Percentiles rank a stretch among this genome's conserved stretches.
phyloP scores from a whole-genome alignment of 1,284 basidiomycete genomes.

The Mycena citricolor region DNA sequence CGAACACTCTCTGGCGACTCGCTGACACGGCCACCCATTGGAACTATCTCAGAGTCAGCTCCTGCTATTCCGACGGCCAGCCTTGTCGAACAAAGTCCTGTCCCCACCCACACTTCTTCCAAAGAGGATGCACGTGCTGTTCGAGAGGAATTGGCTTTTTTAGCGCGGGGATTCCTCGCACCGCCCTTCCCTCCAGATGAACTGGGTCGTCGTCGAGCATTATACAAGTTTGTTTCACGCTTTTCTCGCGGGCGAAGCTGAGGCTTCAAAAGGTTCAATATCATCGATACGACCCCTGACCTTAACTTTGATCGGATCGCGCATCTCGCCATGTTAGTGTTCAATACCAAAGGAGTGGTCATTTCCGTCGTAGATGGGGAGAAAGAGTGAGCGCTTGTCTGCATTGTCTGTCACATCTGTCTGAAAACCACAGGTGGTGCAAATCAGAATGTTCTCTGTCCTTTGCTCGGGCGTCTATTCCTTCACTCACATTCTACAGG shows the following conservation, averaged over 20 bases:
- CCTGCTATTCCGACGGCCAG: slow-evolving; percentile 20
- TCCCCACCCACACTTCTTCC: slow-evolving; percentile 38
- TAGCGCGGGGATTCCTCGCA: slow-evolving; percentile 45
- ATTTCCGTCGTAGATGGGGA: slow-evolving; percentile 83
- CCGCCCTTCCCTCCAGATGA: slow-evolving; percentile 84
- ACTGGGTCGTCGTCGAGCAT: slow-evolving; percentile 71
- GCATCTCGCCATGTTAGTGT: slow-evolving; percentile 89
- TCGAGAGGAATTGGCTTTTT: slow-evolving; percentile 59
- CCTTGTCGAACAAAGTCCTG: slow-evolving; percentile 24
- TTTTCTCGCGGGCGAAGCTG: slow-evolving; percentile 8
- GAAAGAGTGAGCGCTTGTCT: slow-evolving; percentile 58
- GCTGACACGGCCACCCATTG: too few species aligned
- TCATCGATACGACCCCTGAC: slow-evolving; percentile 82
- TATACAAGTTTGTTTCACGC: slow-evolving; percentile 63
- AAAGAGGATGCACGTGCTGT: slow-evolving; percentile 47
- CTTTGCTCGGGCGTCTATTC: slow-evolving; percentile 10
- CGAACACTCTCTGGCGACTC: too few species aligned
- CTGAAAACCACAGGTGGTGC: slow-evolving; percentile 58
- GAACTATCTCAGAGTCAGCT: too few species aligned
- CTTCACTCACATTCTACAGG: slow-evolving; percentile 35
- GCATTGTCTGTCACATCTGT: slow-evolving; percentile 3
- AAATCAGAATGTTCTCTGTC: slow-evolving; percentile 71
- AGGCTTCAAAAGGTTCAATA: slow-evolving; percentile 68
- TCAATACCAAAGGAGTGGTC: slow-evolving; percentile 83
- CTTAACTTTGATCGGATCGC: slow-evolving; percentile 91